Evolutionary conservation across 1,284 basidiomycete genomes (phyloP).

Genomic region (Xanthoconium separans): DNA sequence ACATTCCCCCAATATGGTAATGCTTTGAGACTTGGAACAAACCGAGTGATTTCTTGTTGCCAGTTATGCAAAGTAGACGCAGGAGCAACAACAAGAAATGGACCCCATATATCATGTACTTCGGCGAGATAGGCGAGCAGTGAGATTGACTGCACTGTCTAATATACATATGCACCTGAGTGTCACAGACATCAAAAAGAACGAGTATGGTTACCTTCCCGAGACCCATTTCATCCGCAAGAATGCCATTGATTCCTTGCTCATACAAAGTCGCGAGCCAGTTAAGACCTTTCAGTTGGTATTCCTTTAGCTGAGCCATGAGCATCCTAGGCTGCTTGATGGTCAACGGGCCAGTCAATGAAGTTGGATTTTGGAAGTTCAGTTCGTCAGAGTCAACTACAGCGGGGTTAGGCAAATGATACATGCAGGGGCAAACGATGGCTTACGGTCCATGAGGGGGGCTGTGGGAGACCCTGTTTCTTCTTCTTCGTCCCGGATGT

Average conservation of each 20-base stretch:
- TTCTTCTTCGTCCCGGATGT: constrained; percentile 49
- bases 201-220: constrained; percentile 64
- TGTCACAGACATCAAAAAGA: background rate
- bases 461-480: constrained; percentile 31
- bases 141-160: constrained; percentile 99
- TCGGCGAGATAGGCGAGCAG: constrained; percentile 96
- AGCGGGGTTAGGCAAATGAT: constrained; percentile 3
- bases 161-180: constrained; percentile 5
- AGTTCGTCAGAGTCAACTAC: constrained; percentile 94
- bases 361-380: constrained; percentile 98
- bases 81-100: constrained; percentile 98
- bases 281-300: constrained; percentile 97
- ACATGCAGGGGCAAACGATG: background rate
- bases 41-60: constrained; percentile 97
- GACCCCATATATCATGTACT: constrained; percentile 98
- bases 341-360: constrained; percentile 83
- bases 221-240: constrained; percentile 98
- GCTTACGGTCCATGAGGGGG: constrained; percentile 69
- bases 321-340: constrained; percentile 95
- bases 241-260: constrained; percentile 98
- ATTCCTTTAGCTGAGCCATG: constrained; percentile 97
- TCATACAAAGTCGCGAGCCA: constrained; percentile 99
- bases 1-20: constrained; percentile 99
- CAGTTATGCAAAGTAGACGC: constrained; percentile 98
- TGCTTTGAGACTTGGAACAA: constrained; percentile 93